Conservation (phyloP, 176 grass and related monocot species). For the Pharus latifolius region DNA sequence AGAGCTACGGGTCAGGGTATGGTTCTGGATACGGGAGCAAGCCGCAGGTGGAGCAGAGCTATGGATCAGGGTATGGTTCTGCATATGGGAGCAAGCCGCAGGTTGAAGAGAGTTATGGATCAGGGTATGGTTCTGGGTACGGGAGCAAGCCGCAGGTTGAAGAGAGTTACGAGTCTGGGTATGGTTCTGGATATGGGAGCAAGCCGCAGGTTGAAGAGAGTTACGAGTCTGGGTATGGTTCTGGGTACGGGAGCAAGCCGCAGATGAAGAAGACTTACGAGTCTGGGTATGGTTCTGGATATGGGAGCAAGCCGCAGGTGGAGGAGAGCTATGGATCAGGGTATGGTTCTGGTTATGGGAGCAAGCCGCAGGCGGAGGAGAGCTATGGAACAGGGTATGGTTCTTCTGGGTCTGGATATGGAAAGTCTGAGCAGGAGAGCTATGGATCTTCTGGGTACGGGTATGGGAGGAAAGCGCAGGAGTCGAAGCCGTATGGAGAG, state of each 20-base stretch:
- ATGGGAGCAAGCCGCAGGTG: conserved; percentile 17
- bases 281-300: conserved; percentile 26
- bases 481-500: no score
- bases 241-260: conserved; percentile 14
- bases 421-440: conserved; percentile 19
- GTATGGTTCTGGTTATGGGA: conserved; percentile 41
- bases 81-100: conserved; percentile 13
- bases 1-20: conserved; percentile 11
- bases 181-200: conserved; percentile 21
- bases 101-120: background rate
- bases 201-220: conserved; percentile 21
- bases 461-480: no score
- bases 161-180: conserved; percentile 4
- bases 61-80: background rate
- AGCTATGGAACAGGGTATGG: conserved; percentile 17
- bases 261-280: conserved; percentile 26
- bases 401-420: conserved; percentile 20
- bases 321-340: conserved; percentile 35
- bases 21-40: conserved; percentile 6
- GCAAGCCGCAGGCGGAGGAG: background rate
- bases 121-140: conserved; percentile 13
- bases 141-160: background rate
- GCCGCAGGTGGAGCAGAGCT: conserved; percentile 15
- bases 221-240: conserved; percentile 19
- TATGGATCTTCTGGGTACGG: conserved; percentile 29